Evolutionary conservation across 2,329 filamentous ascomycete species (phyloP).

Genomic region (Fusarium zealandicum): DNA sequence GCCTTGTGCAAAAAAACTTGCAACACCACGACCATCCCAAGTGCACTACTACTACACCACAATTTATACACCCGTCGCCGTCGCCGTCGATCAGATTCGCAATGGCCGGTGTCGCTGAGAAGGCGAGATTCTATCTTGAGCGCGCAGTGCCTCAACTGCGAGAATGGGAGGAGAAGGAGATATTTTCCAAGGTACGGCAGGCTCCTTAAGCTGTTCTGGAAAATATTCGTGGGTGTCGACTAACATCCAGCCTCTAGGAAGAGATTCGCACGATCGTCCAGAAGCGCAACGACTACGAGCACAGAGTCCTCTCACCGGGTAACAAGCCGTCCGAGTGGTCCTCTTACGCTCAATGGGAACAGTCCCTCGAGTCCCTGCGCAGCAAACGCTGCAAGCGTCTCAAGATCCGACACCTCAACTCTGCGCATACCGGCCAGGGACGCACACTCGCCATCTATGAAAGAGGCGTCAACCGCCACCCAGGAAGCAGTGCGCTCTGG

Average conservation of each 20-base stretch:
- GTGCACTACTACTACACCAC: background rate
- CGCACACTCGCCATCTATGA: slow-evolving; percentile 91
- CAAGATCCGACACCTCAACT: slow-evolving; percentile 71
- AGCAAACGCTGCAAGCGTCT: slow-evolving; percentile 84
- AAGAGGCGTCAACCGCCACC: slow-evolving; percentile 83
- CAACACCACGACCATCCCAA: background rate
- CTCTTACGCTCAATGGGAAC: slow-evolving; percentile 79
- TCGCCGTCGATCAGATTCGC: slow-evolving; percentile 5
- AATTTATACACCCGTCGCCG: slow-evolving; percentile 3
- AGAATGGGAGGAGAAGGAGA: slow-evolving; percentile 88
- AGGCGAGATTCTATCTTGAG: slow-evolving; percentile 94
- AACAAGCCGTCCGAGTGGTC: slow-evolving; percentile 80
- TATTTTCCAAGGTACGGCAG: slow-evolving; percentile 82
- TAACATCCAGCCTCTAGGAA: slow-evolving; percentile 61
- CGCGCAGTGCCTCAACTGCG: slow-evolving; percentile 90
- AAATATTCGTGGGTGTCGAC: background rate
- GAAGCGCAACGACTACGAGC: slow-evolving; percentile 93
- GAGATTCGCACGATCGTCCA: slow-evolving; percentile 89
- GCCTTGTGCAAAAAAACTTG: slow-evolving; percentile 35
- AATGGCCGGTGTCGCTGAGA: slow-evolving; percentile 89
- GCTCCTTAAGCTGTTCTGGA: background rate
- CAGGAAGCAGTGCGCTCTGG: slow-evolving; percentile 83
- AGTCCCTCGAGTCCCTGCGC: slow-evolving; percentile 75
- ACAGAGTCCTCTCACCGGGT: slow-evolving; percentile 84
- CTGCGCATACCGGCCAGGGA: slow-evolving; percentile 75